A percentile compares a stretch with the other conserved stretches of the same genome.
Conservation (phyloP, 352 stramenopile genomes). For the Phytophthora parvispora region DNA sequence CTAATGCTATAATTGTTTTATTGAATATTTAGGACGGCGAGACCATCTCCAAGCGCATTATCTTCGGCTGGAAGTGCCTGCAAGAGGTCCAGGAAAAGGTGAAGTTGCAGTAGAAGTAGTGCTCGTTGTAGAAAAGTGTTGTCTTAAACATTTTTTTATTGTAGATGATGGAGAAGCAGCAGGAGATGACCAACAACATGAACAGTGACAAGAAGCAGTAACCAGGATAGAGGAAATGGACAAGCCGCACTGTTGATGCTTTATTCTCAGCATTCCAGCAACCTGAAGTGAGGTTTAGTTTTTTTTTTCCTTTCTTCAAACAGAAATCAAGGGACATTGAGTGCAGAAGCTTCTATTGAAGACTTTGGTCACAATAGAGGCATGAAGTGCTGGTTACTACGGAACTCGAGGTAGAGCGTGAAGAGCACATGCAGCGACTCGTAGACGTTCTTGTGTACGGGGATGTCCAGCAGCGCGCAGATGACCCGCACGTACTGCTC, state of each 20-base stretch:
- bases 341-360: constrained; percentile 18
- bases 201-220: constrained; percentile 31
- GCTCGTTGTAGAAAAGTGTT: background rate
- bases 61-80: constrained; percentile 83
- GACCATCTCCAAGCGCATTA: constrained; percentile 81
- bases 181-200: constrained; percentile 35
- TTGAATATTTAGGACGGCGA: constrained; percentile 75
- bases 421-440: constrained; percentile 97
- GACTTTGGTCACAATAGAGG: constrained; percentile 27
- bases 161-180: constrained; percentile 65
- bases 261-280: background rate
- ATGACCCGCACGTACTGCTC: constrained; percentile 95
- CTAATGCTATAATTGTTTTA: constrained; percentile 26
- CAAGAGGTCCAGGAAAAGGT: constrained; percentile 85
- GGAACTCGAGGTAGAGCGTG: constrained; percentile 94
- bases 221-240: background rate
- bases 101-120: too few species aligned
- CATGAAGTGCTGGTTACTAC: constrained; percentile 95
- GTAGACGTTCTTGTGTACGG: constrained; percentile 95
- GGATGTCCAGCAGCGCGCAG: constrained; percentile 96
- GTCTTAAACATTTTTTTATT: constrained; percentile 6
- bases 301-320: background rate
- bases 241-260: background rate
- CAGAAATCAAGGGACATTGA: background rate
- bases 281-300: background rate